Evolutionary conservation across 768 basidiomycete species (phyloP).

Genomic region (Clitopilus passeckerianus): DNA sequence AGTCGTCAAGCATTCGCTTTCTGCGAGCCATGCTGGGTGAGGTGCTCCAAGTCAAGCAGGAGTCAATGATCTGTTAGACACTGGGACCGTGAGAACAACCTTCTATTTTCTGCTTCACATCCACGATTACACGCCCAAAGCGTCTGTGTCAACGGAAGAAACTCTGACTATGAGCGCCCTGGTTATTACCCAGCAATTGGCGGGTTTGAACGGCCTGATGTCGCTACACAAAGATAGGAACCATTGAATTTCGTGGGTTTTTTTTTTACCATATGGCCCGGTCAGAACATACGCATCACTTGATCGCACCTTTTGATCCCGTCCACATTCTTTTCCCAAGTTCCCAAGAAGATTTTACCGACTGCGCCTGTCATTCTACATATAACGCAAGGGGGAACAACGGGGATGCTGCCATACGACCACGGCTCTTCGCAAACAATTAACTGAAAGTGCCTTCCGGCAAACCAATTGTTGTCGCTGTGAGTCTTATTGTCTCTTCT

Average conservation of each 20-base stretch:
- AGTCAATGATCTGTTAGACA: background rate
- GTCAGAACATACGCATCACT: background rate
- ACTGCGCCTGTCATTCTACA: background rate
- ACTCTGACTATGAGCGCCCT: no score
- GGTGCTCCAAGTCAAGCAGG: background rate
- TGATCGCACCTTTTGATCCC: background rate
- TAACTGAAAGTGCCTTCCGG: background rate
- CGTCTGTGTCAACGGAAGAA: no score
- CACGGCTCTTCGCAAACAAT: background rate
- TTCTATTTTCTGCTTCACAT: background rate
- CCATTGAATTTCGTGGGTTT: background rate
- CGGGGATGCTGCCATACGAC: background rate
- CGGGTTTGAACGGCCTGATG: no score
- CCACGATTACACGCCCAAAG: no score
- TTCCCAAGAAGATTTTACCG: background rate
- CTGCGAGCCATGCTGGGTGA: slow-evolving; percentile 57
- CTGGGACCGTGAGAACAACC: background rate
- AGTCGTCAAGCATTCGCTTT: slow-evolving; percentile 73
- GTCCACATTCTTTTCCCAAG: background rate
- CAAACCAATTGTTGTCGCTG: background rate
- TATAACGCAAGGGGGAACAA: background rate
- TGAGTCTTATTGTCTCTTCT: background rate
- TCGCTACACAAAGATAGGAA: background rate
- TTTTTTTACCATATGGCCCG: background rate
- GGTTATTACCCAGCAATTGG: no score